Conservation (phyloP, 352 stramenopile species). For the Pythium aristosporum region DNA sequence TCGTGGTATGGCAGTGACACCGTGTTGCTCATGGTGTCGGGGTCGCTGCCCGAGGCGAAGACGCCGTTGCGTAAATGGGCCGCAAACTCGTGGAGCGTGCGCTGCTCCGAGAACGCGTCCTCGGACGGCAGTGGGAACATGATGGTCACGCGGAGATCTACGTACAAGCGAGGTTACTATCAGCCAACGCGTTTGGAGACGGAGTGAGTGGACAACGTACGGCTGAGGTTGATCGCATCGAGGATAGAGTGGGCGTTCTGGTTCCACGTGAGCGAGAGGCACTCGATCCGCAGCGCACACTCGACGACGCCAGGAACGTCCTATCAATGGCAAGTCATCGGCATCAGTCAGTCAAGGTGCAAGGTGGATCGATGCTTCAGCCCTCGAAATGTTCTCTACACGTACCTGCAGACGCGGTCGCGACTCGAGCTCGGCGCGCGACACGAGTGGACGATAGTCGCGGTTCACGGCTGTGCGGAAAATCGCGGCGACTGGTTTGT, state of each 20-base stretch:
- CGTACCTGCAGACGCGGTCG: slow-evolving; percentile 52
- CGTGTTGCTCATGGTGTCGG: slow-evolving; percentile 26
- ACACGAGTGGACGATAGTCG: slow-evolving; percentile 49
- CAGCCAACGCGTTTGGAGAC: not conserved
- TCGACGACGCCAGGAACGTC: slow-evolving; percentile 59
- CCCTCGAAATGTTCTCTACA: too few relatives aligned
- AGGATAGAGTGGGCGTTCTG: slow-evolving; percentile 27
- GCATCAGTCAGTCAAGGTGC: not conserved
- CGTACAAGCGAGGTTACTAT: too few relatives aligned
- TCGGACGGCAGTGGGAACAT: slow-evolving; percentile 81
- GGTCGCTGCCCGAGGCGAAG: slow-evolving; percentile 27
- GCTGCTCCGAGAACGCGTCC: slow-evolving; percentile 82
- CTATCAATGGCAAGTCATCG: slow-evolving; percentile 7
- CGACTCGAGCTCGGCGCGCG: slow-evolving; percentile 38
- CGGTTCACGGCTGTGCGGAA: slow-evolving; percentile 73
- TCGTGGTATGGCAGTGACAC: slow-evolving; percentile 19
- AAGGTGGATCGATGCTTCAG: too few relatives aligned
- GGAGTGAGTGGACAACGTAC: slow-evolving; percentile 12
- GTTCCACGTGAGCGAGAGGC: slow-evolving; percentile 51
- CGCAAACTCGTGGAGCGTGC: slow-evolving; percentile 76
- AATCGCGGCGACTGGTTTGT: slow-evolving; percentile 77
- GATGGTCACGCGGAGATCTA: slow-evolving; percentile 44
- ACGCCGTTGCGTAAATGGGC: slow-evolving; percentile 64
- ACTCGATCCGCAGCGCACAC: slow-evolving; percentile 57
- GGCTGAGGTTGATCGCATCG: slow-evolving; percentile 21